A percentile compares a stretch with the other conserved stretches of the same genome.
Conservation (phyloP, 2,329 filamentous ascomycete species). For the Phialophora macrospora region DNA sequence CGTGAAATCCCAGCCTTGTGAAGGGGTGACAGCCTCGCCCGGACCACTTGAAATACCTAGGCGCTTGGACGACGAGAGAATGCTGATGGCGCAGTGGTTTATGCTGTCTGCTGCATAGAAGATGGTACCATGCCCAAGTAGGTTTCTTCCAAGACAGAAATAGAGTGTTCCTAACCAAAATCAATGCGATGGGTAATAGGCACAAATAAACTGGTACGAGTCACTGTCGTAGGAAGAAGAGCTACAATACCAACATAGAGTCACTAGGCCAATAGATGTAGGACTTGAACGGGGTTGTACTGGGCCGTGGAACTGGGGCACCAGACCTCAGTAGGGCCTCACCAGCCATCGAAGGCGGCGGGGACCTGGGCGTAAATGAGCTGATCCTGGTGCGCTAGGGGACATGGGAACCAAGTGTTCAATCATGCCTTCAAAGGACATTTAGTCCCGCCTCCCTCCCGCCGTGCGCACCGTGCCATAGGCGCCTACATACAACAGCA, state of each 20-base stretch:
- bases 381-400: background rate
- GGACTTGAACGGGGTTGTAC: background rate
- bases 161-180: background rate
- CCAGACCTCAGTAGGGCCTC: background rate
- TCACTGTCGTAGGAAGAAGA: background rate
- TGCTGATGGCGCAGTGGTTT: background rate
- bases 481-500: slow-evolving; percentile 5
- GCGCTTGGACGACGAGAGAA: background rate
- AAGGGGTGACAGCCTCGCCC: slow-evolving; percentile 3
- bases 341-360: background rate
- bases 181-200: background rate
- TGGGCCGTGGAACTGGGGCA: background rate
- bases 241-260: background rate
- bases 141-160: background rate
- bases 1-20: slow-evolving; percentile 3
- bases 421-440: slow-evolving; percentile 1
- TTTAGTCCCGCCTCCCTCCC: background rate
- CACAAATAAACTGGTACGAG: background rate
- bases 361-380: background rate
- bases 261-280: background rate
- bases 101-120: no score
- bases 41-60: background rate
- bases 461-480: background rate
- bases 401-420: background rate
- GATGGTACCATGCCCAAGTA: background rate